phyloP scores from a whole-genome alignment of 495 filamentous ascomycete genomes.

The Aspergillus ellipticus region DNA sequence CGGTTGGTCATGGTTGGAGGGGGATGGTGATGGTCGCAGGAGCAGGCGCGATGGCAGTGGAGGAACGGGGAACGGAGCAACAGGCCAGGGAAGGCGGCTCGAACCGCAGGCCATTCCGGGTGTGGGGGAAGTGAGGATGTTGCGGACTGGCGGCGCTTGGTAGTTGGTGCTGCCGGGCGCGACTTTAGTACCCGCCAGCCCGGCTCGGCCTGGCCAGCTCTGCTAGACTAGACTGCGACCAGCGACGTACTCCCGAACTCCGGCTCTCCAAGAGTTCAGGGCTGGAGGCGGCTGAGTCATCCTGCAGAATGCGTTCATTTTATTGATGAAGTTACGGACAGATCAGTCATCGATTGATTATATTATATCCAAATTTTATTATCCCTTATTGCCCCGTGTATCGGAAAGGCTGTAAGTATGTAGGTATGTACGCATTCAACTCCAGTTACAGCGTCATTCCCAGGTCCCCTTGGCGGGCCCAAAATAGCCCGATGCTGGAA shows the following conservation, averaged over 20 bases:
- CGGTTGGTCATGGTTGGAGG: conserved; percentile 29
- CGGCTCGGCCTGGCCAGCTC: not conserved
- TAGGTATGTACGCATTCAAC: no score
- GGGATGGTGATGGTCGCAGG: no score
- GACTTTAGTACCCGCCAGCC: not conserved
- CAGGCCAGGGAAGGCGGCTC: conserved; percentile 28
- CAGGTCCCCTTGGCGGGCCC: conserved; percentile 52
- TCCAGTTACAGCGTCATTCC: no score
- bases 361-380: no score
- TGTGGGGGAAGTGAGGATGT: not conserved
- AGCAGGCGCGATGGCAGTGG: conserved; percentile 1
- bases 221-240: no score
- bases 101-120: conserved; percentile 32
- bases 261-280: no score
- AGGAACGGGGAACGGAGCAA: no score
- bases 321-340: no score
- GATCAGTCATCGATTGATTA: no score
- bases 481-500: conserved; percentile 52
- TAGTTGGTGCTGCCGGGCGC: not conserved
- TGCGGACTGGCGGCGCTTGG: not conserved
- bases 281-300: no score
- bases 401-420: no score
- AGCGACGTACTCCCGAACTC: not conserved
- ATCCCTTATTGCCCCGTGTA: no score
- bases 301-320: not conserved